Evolutionary conservation across 331 rosid genomes (phyloP).

Genomic region (Pyrus hybrid): DNA sequence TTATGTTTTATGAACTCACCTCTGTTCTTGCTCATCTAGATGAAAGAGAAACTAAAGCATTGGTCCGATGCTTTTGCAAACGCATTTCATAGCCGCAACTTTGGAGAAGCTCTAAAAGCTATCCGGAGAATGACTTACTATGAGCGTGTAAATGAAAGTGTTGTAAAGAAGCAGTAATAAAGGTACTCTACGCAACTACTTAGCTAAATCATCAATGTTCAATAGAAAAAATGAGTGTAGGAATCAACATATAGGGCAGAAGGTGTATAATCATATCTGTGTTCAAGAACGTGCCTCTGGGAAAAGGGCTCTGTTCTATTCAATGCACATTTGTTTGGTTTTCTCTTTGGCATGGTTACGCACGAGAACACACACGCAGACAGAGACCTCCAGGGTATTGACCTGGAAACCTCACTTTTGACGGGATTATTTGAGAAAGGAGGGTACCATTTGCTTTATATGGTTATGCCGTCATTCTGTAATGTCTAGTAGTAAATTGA

Average conservation of each 20-base stretch:
- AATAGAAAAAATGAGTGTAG: background rate
- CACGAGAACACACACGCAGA: background rate
- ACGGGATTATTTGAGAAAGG: background rate
- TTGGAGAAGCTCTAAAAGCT: slow-evolving; percentile 53
- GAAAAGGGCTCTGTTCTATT: background rate
- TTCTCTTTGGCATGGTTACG: background rate
- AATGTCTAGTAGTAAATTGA: background rate
- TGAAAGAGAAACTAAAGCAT: slow-evolving; percentile 61
- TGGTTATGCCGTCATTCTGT: background rate
- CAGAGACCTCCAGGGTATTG: background rate
- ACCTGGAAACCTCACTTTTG: background rate
- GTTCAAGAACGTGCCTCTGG: background rate
- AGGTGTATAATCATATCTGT: background rate
- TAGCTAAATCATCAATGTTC: background rate
- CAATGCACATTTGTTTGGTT: background rate
- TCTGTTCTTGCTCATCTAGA: slow-evolving; percentile 39
- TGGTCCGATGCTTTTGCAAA: slow-evolving; percentile 52
- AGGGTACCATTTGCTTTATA: background rate
- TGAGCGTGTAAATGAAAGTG: slow-evolving; percentile 69
- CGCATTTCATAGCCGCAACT: slow-evolving; percentile 45
- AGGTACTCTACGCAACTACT: slow-evolving; percentile 20
- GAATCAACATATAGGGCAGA: background rate
- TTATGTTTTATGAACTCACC: background rate
- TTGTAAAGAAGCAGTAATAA: slow-evolving; percentile 52
- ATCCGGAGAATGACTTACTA: slow-evolving; percentile 80